Percentiles rank a stretch among this genome's conserved stretches.
Evolutionary conservation across 2,329 filamentous ascomycete genomes (phyloP).

Genomic region (Fusarium tuaranense): DNA sequence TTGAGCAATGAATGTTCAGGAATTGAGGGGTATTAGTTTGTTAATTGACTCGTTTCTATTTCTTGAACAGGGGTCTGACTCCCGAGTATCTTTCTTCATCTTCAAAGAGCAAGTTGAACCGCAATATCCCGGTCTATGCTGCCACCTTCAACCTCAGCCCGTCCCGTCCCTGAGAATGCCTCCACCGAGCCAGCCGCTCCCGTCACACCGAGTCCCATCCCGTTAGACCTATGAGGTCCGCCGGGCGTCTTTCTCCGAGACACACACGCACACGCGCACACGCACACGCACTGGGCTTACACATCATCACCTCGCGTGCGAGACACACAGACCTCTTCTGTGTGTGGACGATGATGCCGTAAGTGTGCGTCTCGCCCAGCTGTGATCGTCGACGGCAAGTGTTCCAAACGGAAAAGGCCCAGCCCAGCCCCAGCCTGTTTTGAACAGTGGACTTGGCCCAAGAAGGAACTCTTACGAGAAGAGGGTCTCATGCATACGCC

Average conservation of each 20-base stretch:
- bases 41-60: neutral
- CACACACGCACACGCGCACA: neutral
- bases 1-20: neutral
- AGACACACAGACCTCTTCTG: slow-evolving; percentile 5
- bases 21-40: neutral
- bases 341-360: neutral
- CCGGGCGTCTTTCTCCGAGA: neutral
- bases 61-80: neutral
- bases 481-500: slow-evolving; percentile 2
- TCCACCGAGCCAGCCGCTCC: neutral
- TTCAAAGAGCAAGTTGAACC: neutral
- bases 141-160: slow-evolving; percentile 1
- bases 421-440: neutral
- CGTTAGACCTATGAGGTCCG: neutral
- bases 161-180: neutral
- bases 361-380: neutral
- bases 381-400: neutral
- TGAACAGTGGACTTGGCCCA: neutral
- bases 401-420: neutral
- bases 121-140: neutral
- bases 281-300: neutral
- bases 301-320: neutral
- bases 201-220: neutral
- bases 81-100: neutral
- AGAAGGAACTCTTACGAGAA: neutral